Evolutionary conservation across 2,329 filamentous ascomycete genomes (phyloP).

Genomic region (Trichoderma sp.): DNA sequence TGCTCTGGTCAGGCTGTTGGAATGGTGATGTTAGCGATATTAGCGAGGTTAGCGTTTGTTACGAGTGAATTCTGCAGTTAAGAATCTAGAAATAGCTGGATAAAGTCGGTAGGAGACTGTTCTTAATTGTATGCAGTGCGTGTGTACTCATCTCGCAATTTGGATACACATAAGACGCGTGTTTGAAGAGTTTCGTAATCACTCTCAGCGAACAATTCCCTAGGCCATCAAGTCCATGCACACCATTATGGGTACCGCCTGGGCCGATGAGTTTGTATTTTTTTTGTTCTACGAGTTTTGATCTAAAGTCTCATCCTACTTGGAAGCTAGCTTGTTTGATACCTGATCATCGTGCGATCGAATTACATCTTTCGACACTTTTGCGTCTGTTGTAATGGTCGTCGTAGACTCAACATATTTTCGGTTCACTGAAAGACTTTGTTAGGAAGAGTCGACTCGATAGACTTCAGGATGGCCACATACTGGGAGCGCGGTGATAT

Average conservation of each 20-base stretch:
- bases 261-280: neutral
- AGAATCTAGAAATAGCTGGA: neutral
- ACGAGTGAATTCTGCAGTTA: no score
- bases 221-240: neutral
- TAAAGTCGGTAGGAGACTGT: neutral
- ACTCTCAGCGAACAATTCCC: neutral
- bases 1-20: neutral
- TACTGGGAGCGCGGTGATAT: neutral
- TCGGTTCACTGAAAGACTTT: neutral
- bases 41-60: neutral
- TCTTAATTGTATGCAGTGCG: neutral
- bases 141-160: no score
- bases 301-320: neutral
- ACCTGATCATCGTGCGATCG: neutral
- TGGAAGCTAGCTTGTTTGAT: neutral
- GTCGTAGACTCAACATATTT: neutral
- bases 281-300: neutral
- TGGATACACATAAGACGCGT: no score
- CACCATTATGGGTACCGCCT: neutral
- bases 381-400: neutral
- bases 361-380: neutral
- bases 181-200: neutral
- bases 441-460: neutral
- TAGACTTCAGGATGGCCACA: neutral
- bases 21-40: neutral